Base-by-base conservation (phyloP, 2,329 filamentous ascomycete species). In the Neocucurbitaria cava region DNA sequence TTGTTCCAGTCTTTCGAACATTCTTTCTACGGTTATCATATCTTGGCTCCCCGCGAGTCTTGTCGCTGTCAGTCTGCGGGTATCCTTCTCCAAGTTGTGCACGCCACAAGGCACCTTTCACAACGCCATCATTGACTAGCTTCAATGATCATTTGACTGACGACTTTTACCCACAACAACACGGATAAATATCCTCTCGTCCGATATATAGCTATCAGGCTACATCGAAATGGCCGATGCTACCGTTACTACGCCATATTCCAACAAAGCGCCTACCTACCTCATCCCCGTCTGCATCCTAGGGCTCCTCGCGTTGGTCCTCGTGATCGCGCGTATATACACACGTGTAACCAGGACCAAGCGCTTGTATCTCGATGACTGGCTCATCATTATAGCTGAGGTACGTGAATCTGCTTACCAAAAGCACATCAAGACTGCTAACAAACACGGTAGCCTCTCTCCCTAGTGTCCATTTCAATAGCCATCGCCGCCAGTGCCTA, bases 331-430 rank as follows among this genome's bases (percentile, higher is more conserved):
- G 33, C 64, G 68, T 11, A 59, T 67, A 30, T 68, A 61, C 33
- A 67, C 67, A 4, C 62, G 65, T 7, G 15, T 62, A 30, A 58
- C 26, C 5, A 60, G 64, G 41, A 64, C 57, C 8, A 48, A 49
- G 11, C 54, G 43, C 10, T 31, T 71, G 17, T 57, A 62, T 31
- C 33, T 66, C 8, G 67, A 71, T 47, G 68, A 70, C 56, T 68
- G 63, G 66, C 52, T 70, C 42, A 64, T 71, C 38, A 13, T 67
- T 17, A 54, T 60, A 20, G 68, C 65, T 24, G 63, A 68, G 57
- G 66, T 68, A 40, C n/a, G 57, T 49, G 31, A 26, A 10, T 18
- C 9, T 18, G 7, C 5, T 35, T 38, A 26, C 15, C 8, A n/a
- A 39, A 9, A 20, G 33, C 5, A 2, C 26, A 43, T 20, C 21